Conservation (phyloP, 2,329 filamentous ascomycete species). For the Penicillium sp. region DNA sequence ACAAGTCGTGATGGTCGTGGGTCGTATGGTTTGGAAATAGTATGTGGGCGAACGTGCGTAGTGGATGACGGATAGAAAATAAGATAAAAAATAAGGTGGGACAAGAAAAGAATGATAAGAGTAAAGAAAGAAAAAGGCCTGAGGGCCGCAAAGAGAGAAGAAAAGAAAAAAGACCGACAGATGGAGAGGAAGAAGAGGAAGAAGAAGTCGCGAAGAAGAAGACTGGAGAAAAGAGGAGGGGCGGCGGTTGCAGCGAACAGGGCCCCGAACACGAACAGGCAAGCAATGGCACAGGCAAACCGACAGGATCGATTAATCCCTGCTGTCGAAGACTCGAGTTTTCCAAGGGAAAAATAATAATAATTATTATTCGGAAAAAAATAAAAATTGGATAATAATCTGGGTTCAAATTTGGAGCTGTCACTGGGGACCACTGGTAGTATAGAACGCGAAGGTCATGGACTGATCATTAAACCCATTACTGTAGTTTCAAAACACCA, state of each 20-base stretch:
- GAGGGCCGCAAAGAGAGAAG: conserved; percentile 21
- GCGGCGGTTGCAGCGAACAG: conserved; percentile 28
- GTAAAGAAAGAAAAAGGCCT: conserved; percentile 33
- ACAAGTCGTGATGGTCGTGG: conserved; percentile 4
- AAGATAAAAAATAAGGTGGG: conserved; percentile 21
- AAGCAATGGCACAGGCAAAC: conserved; percentile 22
- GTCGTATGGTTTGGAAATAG: conserved; percentile 26
- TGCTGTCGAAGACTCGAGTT: not conserved
- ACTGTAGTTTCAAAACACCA: not conserved
- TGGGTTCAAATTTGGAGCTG: not conserved
- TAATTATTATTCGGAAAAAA: conserved; percentile 5
- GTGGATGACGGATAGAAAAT: conserved; percentile 22
- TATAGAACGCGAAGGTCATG: not conserved
- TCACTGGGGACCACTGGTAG: not conserved
- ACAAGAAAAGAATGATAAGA: conserved; percentile 30
- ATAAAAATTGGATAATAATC: conserved; percentile 1
- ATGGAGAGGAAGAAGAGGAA: conserved; percentile 22
- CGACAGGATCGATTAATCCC: conserved; percentile 5
- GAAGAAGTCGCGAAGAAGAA: conserved; percentile 20
- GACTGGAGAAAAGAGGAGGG: conserved; percentile 22
- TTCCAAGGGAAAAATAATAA: not conserved
- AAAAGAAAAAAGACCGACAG: conserved; percentile 20
- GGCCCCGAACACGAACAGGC: conserved; percentile 25
- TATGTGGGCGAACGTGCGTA: conserved; percentile 41
- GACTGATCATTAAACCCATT: conserved; percentile 1